Percentiles rank a stretch among this genome's conserved stretches.
These are phyloP conservation scores for Botrytis tulipae DNA, from an alignment of 2,329 filamentous ascomycete genomes.

Conservation along the genomic window DNA sequence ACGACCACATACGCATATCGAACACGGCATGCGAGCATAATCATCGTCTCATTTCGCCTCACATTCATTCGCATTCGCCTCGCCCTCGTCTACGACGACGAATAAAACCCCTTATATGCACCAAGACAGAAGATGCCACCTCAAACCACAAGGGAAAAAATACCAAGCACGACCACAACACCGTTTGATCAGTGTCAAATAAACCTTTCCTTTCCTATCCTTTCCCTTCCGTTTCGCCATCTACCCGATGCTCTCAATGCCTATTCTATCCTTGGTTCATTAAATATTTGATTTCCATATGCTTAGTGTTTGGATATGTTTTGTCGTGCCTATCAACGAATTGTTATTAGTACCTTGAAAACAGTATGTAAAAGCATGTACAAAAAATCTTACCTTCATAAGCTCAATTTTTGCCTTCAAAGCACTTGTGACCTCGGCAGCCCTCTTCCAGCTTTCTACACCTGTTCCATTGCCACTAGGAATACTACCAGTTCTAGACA, in stretches of 20 bases:
- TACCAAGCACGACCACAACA: constrained; percentile 22
- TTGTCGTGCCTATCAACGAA: constrained; percentile 47
- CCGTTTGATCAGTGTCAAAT: constrained; percentile 19
- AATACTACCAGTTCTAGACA: constrained; percentile 30
- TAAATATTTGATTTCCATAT: constrained; percentile 12
- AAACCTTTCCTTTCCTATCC: constrained; percentile 11
- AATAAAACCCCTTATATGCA: constrained; percentile 12
- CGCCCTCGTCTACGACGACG: neutral
- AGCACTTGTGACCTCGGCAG: constrained; percentile 96
- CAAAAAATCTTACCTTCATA: constrained; percentile 71
- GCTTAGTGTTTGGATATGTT: constrained; percentile 46
- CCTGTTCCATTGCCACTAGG: constrained; percentile 49
- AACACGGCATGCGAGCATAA: constrained; percentile 10
- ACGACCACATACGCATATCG: constrained; percentile 13
- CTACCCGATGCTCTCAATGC: constrained; percentile 8
- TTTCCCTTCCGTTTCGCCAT: constrained; percentile 16
- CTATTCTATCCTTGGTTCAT: constrained; percentile 10
- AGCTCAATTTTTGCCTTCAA: constrained; percentile 96
- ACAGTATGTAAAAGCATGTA: neutral
- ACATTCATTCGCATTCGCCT: constrained; percentile 7
- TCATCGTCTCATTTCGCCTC: constrained; percentile 6
- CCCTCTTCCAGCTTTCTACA: constrained; percentile 93
- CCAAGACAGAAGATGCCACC: constrained; percentile 18
- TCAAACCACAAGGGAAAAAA: constrained; percentile 14
- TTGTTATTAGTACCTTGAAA: constrained; percentile 16